Base-by-base conservation (phyloP, 768 basidiomycete species). In the Kwoniella mangroviensis region DNA sequence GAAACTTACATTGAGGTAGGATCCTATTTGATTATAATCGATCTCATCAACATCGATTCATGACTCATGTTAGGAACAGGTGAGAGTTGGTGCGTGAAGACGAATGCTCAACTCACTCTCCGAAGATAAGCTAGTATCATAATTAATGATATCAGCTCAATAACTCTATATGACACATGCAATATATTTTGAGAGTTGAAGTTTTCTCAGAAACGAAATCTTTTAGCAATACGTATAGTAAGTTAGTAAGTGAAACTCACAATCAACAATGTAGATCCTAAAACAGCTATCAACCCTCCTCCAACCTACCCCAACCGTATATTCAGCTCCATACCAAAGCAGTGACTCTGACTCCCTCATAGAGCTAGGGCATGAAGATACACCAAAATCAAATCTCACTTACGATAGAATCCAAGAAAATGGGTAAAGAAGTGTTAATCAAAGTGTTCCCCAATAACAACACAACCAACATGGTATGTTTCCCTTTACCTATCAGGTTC, bases 401-500 rank as follows among this genome's bases (percentile, higher is more conserved):
- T 40, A 80, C 79, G 42, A 80, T 76, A 0, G 75, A 71, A 57
- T 80, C 79, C 24, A 80, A 65, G 42, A 80, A 80, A 22, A 80
- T 72, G 1, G 79, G 79, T 40, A 80, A 62, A 26, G 77, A 77
- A 41, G 79, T 77, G 61, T 80, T 80, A 62, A 78, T 69, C 15
- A 80, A 62, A 0, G 79, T 80, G 49, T 78, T 78, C 1, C 79
- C 79, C 19, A 80, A 61, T 19, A 80, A 60, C 10, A 80, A 56
- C 17, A 80, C 77, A 1, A 80, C 79, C 4, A 80, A 70, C 68
- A 80, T 78, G 4, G 77, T 78, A 68, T 80, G 79, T 63, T 74
- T 73, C 17, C 79, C 79, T n/a, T 66, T 49, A 12, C 69, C 61
- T 21, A 80, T 55, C 45, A 80, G 61, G 15, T 68, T 59, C 2